Percentiles rank a stretch among this genome's conserved stretches.
phyloP scores from a whole-genome alignment of 2,329 filamentous ascomycete species.

The Ceratocystis lukuohia region DNA sequence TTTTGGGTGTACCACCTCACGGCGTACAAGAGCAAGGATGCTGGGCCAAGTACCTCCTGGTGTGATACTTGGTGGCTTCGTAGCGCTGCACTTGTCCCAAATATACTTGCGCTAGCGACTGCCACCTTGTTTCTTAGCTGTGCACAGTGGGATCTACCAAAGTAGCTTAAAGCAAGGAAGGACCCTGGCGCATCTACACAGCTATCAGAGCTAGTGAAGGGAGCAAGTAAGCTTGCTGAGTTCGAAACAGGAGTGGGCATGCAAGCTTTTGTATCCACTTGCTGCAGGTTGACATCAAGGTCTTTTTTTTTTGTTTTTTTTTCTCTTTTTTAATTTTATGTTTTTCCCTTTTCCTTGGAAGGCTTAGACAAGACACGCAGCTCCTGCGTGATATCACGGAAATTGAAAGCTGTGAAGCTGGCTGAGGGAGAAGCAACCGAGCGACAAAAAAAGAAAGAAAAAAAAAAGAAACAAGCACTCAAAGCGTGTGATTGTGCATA shows the following conservation, averaged over 20 bases:
- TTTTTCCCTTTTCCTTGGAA: neutral
- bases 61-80: constrained; percentile 3
- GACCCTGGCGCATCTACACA: constrained; percentile 1
- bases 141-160: neutral
- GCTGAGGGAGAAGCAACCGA: no score
- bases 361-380: neutral
- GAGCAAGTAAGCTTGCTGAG: neutral
- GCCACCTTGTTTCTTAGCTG: neutral
- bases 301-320: neutral
- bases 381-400: no score
- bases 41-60: constrained; percentile 5
- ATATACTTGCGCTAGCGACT: constrained; percentile 1
- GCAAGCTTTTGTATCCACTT: neutral
- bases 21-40: constrained; percentile 3
- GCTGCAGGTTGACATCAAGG: constrained; percentile 4
- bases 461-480: no score
- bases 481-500: no score
- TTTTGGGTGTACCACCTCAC: neutral
- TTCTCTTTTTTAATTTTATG: no score
- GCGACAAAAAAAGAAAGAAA: no score
- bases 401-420: no score
- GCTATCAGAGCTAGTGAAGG: neutral
- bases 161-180: neutral
- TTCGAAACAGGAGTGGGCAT: neutral
- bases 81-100: neutral